A percentile compares a stretch with the other conserved stretches of the same genome.
Evolutionary conservation across 495 filamentous ascomycete species (phyloP).

Genomic region (Rhypophila decipiens): DNA sequence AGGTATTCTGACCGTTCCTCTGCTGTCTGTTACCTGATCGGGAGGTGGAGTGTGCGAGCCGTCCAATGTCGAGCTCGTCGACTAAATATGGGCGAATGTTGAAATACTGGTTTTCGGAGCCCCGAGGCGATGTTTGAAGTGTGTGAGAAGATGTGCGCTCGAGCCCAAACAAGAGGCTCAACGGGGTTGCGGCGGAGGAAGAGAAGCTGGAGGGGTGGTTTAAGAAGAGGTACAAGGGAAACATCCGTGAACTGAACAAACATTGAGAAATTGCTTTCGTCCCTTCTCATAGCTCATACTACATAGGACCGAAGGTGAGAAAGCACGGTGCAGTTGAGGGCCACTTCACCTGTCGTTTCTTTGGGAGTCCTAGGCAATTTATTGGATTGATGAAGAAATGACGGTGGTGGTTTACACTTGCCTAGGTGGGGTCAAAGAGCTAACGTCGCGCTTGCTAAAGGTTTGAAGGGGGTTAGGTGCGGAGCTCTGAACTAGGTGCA

Average conservation of each 20-base stretch:
- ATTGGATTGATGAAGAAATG: neutral
- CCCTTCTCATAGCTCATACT: neutral
- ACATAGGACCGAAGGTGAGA: neutral
- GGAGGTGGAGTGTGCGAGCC: no score
- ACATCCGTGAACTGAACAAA: no score
- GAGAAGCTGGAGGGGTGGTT: neutral
- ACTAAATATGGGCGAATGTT: no score
- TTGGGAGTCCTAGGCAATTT: constrained; percentile 1
- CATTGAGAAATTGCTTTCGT: no score
- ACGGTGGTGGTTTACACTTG: neutral
- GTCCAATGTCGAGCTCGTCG: no score
- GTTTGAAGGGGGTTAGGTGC: no score
- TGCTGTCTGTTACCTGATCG: no score
- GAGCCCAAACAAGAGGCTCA: constrained; percentile 1
- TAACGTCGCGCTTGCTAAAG: neutral
- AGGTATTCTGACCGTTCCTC: no score
- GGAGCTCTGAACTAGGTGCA: no score
- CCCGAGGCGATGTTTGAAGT: constrained; percentile 12
- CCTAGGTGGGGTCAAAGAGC: neutral
- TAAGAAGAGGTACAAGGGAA: no score
- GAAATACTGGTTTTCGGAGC: neutral
- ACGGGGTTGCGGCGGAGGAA: neutral
- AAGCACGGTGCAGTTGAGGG: constrained; percentile 11
- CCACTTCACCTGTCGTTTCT: neutral
- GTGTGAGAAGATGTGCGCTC: constrained; percentile 16